Conservation (phyloP, 2,329 filamentous ascomycete species). For the Xylaria sp. region DNA sequence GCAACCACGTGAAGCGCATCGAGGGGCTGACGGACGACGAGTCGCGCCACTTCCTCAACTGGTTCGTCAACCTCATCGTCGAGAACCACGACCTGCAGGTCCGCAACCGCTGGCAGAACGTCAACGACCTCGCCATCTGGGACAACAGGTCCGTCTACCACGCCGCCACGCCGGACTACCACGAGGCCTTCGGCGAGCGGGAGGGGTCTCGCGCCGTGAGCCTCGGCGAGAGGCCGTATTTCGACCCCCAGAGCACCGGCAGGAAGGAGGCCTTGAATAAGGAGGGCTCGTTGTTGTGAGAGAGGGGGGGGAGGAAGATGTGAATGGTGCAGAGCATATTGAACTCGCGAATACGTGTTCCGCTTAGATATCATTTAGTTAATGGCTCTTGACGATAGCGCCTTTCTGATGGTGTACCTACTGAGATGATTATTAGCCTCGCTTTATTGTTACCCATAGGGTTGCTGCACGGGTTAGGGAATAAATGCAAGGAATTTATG, state of each 20-base stretch:
- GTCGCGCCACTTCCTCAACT: constrained; percentile 41
- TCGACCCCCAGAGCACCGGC: constrained; percentile 59
- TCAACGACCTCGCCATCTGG: constrained; percentile 62
- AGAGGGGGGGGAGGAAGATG: not conserved
- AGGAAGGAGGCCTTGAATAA: constrained; percentile 55
- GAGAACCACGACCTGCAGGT: constrained; percentile 49
- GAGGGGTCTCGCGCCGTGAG: constrained; percentile 60
- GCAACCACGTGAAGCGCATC: constrained; percentile 45
- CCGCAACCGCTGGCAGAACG: constrained; percentile 50
- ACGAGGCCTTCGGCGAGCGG: constrained; percentile 57
- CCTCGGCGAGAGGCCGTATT: constrained; percentile 62
- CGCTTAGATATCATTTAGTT: not conserved
- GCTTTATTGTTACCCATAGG: not conserved
- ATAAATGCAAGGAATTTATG: not conserved
- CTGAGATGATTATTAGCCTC: not conserved
- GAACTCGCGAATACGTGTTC: not conserved
- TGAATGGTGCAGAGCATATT: not conserved
- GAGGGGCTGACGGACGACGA: constrained; percentile 45
- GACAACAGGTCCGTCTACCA: constrained; percentile 67
- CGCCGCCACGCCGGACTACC: constrained; percentile 64
- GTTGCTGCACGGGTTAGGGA: not conserved
- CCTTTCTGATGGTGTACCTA: not conserved
- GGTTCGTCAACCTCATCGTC: constrained; percentile 46
- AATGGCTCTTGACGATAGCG: not conserved
- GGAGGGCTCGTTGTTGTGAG: constrained; percentile 38